Base-by-base conservation (phyloP, 116 monocot species). In the Dioscorea cayenensis region DNA sequence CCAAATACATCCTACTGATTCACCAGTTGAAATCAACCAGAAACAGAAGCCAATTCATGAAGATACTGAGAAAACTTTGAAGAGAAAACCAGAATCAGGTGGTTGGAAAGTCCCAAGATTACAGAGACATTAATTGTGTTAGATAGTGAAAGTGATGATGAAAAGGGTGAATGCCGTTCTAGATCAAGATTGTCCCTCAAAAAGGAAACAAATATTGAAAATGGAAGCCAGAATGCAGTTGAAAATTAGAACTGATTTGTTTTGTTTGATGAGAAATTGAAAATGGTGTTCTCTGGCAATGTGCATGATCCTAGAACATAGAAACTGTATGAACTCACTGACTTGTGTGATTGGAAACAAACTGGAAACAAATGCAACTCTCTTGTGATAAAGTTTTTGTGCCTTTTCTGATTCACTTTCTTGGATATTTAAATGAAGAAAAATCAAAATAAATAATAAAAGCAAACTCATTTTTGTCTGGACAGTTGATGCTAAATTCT, bases 71-170 rank as follows among this genome's bases (percentile, higher is more conserved):
- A 22, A 78, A 14, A 27, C 9, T 52, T 19, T 22, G 32, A 25
- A 68, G 49, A 69, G 51, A 28, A n/a, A 66, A 43, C 11, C 12
- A 28, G 28, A 37, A 74, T 50, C 60, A 49, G 21, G 43, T 63
- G 19, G 70, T 52, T 59, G 55, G n/a, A 66, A 67, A 48, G 35
- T 63, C 8, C 48, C 22, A 68, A 66, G 63, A 67, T 58, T 11
- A 25, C 75, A 18, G 80, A 80, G 36, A 77, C 63, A n/a, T 64
- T 84, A 58, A 77, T 94, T 61, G 80, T 90, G 71, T 88, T 85
- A 25, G 94, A 94, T 72, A 90, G 94, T 71, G 94, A 94, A 60
- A 90, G 94, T 51, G 84, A 77, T 22, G 87, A 87, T 32, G 80
- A 88, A 70, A n/a, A n/a, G n/a, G 60, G 25, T 65, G 73, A 70